Evolutionary conservation across 768 basidiomycete species (phyloP).

Genomic region (Rubroboletus satanas): DNA sequence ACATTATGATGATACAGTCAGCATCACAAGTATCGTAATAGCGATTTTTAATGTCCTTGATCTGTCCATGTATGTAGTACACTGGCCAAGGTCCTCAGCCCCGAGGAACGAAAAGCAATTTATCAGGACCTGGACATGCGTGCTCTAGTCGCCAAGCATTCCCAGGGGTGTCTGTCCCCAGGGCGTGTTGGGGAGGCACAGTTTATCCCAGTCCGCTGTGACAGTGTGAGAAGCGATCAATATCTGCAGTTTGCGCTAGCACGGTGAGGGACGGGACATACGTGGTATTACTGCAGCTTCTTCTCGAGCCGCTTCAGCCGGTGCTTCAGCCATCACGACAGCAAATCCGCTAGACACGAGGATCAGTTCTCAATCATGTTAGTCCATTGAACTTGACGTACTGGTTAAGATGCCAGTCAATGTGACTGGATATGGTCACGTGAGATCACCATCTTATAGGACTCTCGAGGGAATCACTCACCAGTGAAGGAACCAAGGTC

Average conservation of each 20-base stretch:
- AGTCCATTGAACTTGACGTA: conserved; percentile 6
- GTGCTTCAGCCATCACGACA: conserved; percentile 29
- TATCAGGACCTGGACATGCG: background rate
- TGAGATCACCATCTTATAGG: background rate
- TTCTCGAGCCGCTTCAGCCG: conserved; percentile 2
- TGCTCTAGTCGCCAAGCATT: background rate
- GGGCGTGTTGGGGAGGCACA: conserved; percentile 10
- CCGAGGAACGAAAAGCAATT: background rate
- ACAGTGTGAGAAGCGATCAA: background rate
- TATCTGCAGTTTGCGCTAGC: background rate
- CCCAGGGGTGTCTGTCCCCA: conserved; percentile 1
- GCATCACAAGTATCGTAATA: background rate
- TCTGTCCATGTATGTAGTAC: background rate
- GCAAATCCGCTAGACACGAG: conserved; percentile 22
- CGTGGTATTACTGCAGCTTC: conserved; percentile 18
- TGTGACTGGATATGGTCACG: conserved; percentile 23
- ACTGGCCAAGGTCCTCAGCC: background rate
- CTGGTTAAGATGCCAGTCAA: conserved; percentile 30
- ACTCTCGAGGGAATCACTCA: conserved; percentile 4
- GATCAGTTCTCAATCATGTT: background rate
- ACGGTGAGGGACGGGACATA: background rate
- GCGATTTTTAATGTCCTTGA: background rate
- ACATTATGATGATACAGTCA: no score
- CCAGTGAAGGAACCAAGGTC: conserved; percentile 55
- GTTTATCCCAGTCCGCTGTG: conserved; percentile 22